Percentiles rank a stretch among this genome's conserved stretches.
phyloP scores from a whole-genome alignment of 352 stramenopile species.

The Globisporangium perplexum region DNA sequence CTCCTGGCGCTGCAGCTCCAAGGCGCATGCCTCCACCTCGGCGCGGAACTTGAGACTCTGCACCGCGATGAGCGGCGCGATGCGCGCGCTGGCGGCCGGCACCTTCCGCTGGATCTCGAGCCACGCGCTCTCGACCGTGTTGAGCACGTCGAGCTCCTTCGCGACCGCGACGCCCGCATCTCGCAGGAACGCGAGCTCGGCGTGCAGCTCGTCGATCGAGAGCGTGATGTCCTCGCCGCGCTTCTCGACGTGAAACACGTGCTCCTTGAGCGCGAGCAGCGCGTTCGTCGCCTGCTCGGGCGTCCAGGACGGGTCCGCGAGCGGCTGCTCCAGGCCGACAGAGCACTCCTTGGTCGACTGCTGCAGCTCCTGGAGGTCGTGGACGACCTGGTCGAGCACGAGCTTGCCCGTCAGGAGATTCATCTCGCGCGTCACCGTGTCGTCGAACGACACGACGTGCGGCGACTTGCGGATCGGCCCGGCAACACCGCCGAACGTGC shows the following conservation, averaged over 20 bases:
- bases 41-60: conserved; percentile 59
- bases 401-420: conserved; percentile 82
- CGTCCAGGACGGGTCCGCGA: conserved; percentile 50
- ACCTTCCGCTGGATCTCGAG: conserved; percentile 59
- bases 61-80: conserved; percentile 52
- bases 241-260: conserved; percentile 78
- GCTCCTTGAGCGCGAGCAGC: conserved; percentile 67
- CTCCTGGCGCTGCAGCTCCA: conserved; percentile 62
- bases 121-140: conserved; percentile 51
- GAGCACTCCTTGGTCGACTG: conserved; percentile 64
- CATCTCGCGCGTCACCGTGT: conserved; percentile 73
- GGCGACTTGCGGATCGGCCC: conserved; percentile 90
- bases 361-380: conserved; percentile 60
- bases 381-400: conserved; percentile 58
- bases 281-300: conserved; percentile 55
- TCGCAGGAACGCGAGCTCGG: conserved; percentile 57
- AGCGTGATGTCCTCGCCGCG: conserved; percentile 53
- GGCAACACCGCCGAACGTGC: conserved; percentile 87
- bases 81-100: conserved; percentile 51
- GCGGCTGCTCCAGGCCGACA: conserved; percentile 61
- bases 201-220: conserved; percentile 61
- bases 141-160: conserved; percentile 52
- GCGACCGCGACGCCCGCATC: conserved; percentile 47
- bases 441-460: conserved; percentile 78
- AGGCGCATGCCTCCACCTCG: conserved; percentile 83